These are phyloP conservation scores for Kluyveromyces dobzhanskii DNA, from an alignment of 805 yeast genomes.

Conservation along the genomic window DNA sequence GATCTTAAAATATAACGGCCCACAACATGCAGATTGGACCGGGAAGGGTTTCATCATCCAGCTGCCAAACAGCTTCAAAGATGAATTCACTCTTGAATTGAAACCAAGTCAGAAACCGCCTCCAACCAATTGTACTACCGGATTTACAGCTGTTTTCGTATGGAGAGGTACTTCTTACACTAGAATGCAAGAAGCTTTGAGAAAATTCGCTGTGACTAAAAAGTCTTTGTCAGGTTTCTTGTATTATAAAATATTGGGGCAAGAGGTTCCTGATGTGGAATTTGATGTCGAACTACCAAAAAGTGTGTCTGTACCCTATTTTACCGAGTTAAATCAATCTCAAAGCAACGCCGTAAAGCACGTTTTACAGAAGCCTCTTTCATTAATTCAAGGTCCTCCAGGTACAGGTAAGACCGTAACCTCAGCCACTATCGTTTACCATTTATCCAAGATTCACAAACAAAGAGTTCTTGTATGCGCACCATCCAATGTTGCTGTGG, in stretches of 20 bases:
- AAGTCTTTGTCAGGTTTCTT: constrained; percentile 65
- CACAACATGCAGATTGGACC: constrained; percentile 57
- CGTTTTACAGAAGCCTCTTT: constrained; percentile 62
- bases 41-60: constrained; percentile 63
- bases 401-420: constrained; percentile 96
- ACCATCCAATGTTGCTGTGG: constrained; percentile 93
- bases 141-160: constrained; percentile 76
- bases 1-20: constrained; percentile 54
- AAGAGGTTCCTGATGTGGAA: constrained; percentile 56
- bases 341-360: constrained; percentile 69
- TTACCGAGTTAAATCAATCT: constrained; percentile 64
- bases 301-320: constrained; percentile 53
- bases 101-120: constrained; percentile 32
- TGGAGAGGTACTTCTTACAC: constrained; percentile 83
- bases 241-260: constrained; percentile 74
- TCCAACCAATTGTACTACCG: constrained; percentile 51
- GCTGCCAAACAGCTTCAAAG: constrained; percentile 58
- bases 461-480: constrained; percentile 81
- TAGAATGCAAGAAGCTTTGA: constrained; percentile 77
- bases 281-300: constrained; percentile 57
- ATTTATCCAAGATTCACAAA: constrained; percentile 51
- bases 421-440: constrained; percentile 80
- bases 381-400: constrained; percentile 92
- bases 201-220: constrained; percentile 58
- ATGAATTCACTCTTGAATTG: constrained; percentile 66